Base-by-base conservation (phyloP, 169 alveolate species). In the Blepharisma undulans region DNA sequence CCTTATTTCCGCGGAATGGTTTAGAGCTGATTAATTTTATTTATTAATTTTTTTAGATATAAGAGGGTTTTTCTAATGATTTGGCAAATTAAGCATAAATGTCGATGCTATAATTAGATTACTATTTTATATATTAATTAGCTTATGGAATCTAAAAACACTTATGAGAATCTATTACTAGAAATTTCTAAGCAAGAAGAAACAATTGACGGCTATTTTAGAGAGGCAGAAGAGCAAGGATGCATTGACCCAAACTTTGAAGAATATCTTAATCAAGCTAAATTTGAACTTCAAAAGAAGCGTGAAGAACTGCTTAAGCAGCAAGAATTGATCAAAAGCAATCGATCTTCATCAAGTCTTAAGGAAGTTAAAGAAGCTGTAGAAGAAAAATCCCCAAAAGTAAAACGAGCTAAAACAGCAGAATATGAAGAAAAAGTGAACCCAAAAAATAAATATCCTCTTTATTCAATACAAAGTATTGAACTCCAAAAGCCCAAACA, bases 1-100 rank as follows among this genome's bases (percentile, higher is more conserved):
- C 93, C 94, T 48, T 92, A 48, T 77, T 80, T 89, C 2, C 72
- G 71, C 21, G 90, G 36, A 33, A 16, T 85, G 10, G 90, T 85
- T 71, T 72, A 79, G 19, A 48, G 66, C 66, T 48, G 66, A 1
- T 18, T 48, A 10, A 48, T 48, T 48, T 48, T 48, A 48, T 48
- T 48, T 5, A 48, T 2, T 48, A 48, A 48, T 48, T 48, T 48
- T 3, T 48, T 48, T 48, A 48, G 66, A 48, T 48, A 10, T 48
- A 48, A 48, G 66, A 48, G 66, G 66, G 66, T 10, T 48, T 48
- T 48, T 48, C 66, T 48, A 3, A 48, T 10, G 10, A 10, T 48
- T 5, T 48, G 8, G 66, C 66, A 48, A 48, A 48, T 48, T 48
- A 48, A 48, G n/a, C n/a, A n/a, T n/a, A n/a, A 48, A 48, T 48